Conservation (phyloP, 1,139 yeast species). For the Blastobotrys capitulatus region DNA sequence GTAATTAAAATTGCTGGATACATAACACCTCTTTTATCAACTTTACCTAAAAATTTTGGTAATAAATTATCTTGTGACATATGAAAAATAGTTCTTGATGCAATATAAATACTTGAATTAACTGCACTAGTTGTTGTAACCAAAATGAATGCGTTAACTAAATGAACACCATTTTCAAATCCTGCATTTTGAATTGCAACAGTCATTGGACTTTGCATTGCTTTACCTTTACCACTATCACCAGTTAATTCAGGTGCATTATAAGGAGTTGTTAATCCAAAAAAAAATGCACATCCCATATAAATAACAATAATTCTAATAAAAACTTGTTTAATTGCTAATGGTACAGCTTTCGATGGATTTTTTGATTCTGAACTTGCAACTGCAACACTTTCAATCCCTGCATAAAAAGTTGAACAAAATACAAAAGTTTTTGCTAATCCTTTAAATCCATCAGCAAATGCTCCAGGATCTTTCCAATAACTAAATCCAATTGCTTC, state of each 20-base stretch:
- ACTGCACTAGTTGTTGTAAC: conserved; percentile 66
- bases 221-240: conserved; percentile 44
- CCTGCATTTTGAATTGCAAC: conserved; percentile 57
- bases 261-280: conserved; percentile 61
- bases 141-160: conserved; percentile 67
- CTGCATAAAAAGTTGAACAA: conserved; percentile 85
- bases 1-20: conserved; percentile 44
- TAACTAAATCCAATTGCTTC: conserved; percentile 59
- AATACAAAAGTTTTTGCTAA: conserved; percentile 72
- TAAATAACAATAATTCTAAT: conserved; percentile 67
- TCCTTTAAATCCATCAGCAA: conserved; percentile 67
- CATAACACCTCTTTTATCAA: conserved; percentile 61
- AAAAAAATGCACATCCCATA: conserved; percentile 50
- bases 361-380: conserved; percentile 81
- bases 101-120: conserved; percentile 70
- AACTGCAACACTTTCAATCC: conserved; percentile 74
- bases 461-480: conserved; percentile 62
- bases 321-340: conserved; percentile 66
- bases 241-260: conserved; percentile 43
- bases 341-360: conserved; percentile 63
- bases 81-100: conserved; percentile 69
- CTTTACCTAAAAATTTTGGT: conserved; percentile 50
- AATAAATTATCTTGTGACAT: conserved; percentile 58
- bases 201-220: conserved; percentile 67
- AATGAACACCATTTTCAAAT: conserved; percentile 56